Percentiles rank a stretch among this genome's conserved stretches.
These are phyloP conservation scores for Cyclotella kingstonii DNA, from an alignment of 108 stramenopile species.

Conservation along the genomic window DNA sequence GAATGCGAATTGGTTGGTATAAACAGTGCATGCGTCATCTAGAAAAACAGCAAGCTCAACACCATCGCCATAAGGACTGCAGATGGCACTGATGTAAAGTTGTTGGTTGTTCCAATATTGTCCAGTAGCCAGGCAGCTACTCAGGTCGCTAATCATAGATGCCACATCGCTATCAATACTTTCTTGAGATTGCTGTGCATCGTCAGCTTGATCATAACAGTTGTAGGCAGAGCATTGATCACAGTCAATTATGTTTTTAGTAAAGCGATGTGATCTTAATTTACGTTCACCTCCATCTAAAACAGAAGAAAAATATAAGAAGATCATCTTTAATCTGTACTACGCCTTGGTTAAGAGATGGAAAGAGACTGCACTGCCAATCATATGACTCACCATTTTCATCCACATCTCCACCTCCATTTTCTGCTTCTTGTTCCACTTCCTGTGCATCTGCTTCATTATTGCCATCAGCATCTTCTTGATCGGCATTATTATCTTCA, in stretches of 20 bases:
- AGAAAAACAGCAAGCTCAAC: slow-evolving; percentile 70
- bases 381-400: slow-evolving; percentile 4
- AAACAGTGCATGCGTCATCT: slow-evolving; percentile 61
- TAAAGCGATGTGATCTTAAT: slow-evolving; percentile 14
- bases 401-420: neutral
- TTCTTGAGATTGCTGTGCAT: slow-evolving; percentile 27
- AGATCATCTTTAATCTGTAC: neutral
- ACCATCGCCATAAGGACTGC: slow-evolving; percentile 63
- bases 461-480: neutral
- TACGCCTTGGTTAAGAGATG: too few species aligned
- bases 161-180: slow-evolving; percentile 46
- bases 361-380: too few species aligned
- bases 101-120: slow-evolving; percentile 17
- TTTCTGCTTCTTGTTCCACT: neutral
- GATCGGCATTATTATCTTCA: slow-evolving; percentile 8
- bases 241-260: slow-evolving; percentile 48
- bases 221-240: slow-evolving; percentile 52
- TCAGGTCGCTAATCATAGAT: slow-evolving; percentile 47
- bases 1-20: slow-evolving; percentile 30
- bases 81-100: slow-evolving; percentile 59
- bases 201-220: slow-evolving; percentile 41
- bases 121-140: slow-evolving; percentile 29
- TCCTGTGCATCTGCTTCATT: slow-evolving; percentile 14
- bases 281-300: slow-evolving; percentile 14
- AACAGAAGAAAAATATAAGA: neutral